A percentile compares a stretch with the other conserved stretches of the same genome.
Conservation (phyloP, 2,329 filamentous ascomycete genomes). For the Venturia oleaginea region DNA sequence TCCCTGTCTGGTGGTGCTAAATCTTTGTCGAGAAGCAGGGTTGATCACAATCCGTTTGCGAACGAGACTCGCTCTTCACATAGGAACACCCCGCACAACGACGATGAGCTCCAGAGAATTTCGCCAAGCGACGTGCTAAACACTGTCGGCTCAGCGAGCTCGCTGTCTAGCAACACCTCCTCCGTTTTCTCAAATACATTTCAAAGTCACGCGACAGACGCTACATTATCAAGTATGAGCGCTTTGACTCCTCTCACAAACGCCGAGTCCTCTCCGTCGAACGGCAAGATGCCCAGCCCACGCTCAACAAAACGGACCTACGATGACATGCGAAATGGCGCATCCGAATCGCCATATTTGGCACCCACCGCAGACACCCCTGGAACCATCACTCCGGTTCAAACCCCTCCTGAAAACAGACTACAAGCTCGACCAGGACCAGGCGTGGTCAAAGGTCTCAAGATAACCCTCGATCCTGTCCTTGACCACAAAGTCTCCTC, state of each 20-base stretch:
- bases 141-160: slow-evolving; percentile 63
- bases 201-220: not conserved
- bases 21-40: not conserved
- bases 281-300: slow-evolving; percentile 47
- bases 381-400: slow-evolving; percentile 33
- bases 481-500: slow-evolving; percentile 47
- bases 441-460: slow-evolving; percentile 48
- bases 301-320: slow-evolving; percentile 32
- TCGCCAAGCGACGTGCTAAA: slow-evolving; percentile 57
- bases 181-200: slow-evolving; percentile 54
- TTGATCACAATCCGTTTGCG: not conserved
- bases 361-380: slow-evolving; percentile 24
- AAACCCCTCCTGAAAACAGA: slow-evolving; percentile 34
- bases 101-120: slow-evolving; percentile 49
- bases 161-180: slow-evolving; percentile 59
- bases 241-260: slow-evolving; percentile 57
- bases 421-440: slow-evolving; percentile 41
- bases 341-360: slow-evolving; percentile 23
- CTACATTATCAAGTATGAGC: slow-evolving; percentile 17
- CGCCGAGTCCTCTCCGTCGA: slow-evolving; percentile 55
- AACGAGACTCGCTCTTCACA: not conserved
- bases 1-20: not conserved
- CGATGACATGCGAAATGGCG: slow-evolving; percentile 24
- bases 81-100: slow-evolving; percentile 16
- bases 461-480: slow-evolving; percentile 54